A percentile compares a stretch with the other conserved stretches of the same genome.
Conservation (phyloP, 78 protist species). For the Dictyostelium purpureum region DNA sequence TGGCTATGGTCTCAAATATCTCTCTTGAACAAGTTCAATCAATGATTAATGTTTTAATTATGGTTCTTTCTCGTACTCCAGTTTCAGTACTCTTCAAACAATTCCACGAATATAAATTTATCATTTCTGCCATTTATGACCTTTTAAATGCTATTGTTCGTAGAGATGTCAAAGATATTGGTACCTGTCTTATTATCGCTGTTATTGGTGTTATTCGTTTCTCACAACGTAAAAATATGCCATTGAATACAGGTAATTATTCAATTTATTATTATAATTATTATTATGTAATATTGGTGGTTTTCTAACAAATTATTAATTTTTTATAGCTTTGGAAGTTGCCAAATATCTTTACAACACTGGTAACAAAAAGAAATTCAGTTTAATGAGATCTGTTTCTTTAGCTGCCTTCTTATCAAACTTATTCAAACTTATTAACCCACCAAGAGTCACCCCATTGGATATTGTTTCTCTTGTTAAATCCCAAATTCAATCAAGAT, state of each 20-base stretch:
- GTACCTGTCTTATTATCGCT: constrained; percentile 12
- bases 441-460: constrained; percentile 58
- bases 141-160: constrained; percentile 27
- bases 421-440: constrained; percentile 49
- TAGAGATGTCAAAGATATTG: constrained; percentile 37
- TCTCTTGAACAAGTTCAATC: constrained; percentile 66
- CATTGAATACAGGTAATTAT: constrained; percentile 18
- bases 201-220: constrained; percentile 15
- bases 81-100: constrained; percentile 36
- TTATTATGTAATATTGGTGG: not conserved
- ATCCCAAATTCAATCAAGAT: constrained; percentile 12
- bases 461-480: constrained; percentile 36
- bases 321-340: constrained; percentile 3
- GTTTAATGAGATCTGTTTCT: constrained; percentile 20
- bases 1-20: constrained; percentile 36
- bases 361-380: constrained; percentile 59
- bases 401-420: constrained; percentile 28
- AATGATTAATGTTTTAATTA: constrained; percentile 43
- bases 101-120: constrained; percentile 9
- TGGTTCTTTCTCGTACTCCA: constrained; percentile 58
- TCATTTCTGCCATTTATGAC: constrained; percentile 31
- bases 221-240: constrained; percentile 44
- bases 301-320: too few species aligned
- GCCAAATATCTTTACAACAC: constrained; percentile 44
- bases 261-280: not conserved